Percentiles rank a stretch among this genome's conserved stretches.
phyloP scores from a whole-genome alignment of 495 filamentous ascomycete species.

The Penicillium paradoxum region DNA sequence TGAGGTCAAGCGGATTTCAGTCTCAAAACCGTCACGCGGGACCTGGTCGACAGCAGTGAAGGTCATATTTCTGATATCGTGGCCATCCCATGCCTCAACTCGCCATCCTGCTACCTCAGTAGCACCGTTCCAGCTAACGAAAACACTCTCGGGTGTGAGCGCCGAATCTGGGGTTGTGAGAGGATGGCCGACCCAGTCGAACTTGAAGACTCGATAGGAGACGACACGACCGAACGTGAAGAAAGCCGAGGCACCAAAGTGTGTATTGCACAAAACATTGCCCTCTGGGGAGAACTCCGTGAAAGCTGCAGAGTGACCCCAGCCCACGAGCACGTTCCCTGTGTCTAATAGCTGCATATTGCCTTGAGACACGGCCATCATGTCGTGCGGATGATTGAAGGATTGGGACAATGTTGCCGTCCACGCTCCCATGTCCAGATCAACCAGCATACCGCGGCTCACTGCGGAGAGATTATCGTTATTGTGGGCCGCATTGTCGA shows the following conservation, averaged over 20 bases:
- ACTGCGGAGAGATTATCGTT: slow-evolving; percentile 19
- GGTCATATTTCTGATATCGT: slow-evolving; percentile 13
- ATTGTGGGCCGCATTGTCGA: slow-evolving; percentile 42
- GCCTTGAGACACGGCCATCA: slow-evolving; percentile 51
- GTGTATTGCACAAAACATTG: slow-evolving; percentile 41
- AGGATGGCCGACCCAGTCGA: slow-evolving; percentile 33
- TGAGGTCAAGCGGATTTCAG: slow-evolving; percentile 9
- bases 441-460: slow-evolving; percentile 29
- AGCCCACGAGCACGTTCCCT: slow-evolving; percentile 53
- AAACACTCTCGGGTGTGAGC: slow-evolving; percentile 23
- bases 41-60: slow-evolving; percentile 10
- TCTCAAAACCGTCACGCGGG: slow-evolving; percentile 20
- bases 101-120: slow-evolving; percentile 39
- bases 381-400: slow-evolving; percentile 29
- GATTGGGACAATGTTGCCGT: slow-evolving; percentile 18
- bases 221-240: slow-evolving; percentile 36
- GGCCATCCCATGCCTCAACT: slow-evolving; percentile 29
- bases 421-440: slow-evolving; percentile 23
- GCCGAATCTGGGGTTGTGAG: slow-evolving; percentile 25
- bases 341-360: slow-evolving; percentile 51
- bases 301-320: slow-evolving; percentile 52
- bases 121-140: slow-evolving; percentile 46
- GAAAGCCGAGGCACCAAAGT: slow-evolving; percentile 34
- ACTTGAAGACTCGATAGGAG: slow-evolving; percentile 36
- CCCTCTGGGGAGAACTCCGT: slow-evolving; percentile 53